Conservation (phyloP, 2,329 filamentous ascomycete genomes). For the Akanthomyces dipterigenus region DNA sequence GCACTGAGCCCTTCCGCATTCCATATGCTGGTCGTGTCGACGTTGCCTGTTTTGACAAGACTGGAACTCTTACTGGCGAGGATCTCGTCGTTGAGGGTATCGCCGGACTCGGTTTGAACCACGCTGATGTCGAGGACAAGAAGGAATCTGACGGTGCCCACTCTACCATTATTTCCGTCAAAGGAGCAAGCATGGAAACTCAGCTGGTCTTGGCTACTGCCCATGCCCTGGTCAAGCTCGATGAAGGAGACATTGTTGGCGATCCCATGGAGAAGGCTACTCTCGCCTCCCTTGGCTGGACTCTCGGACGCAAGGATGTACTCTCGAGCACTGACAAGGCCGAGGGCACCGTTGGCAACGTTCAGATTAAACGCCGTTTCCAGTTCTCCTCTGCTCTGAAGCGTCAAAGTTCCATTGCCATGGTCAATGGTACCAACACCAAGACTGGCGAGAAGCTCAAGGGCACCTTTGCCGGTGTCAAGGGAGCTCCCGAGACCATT, state of each 20-base stretch:
- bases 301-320: constrained; percentile 80
- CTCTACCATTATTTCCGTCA: constrained; percentile 66
- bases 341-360: constrained; percentile 51
- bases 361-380: constrained; percentile 94
- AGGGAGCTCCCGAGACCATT: constrained; percentile 96
- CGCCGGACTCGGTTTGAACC: constrained; percentile 73
- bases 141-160: constrained; percentile 76
- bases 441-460: constrained; percentile 69
- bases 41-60: constrained; percentile 97
- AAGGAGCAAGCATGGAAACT: constrained; percentile 68
- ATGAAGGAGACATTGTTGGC: constrained; percentile 94
- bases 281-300: constrained; percentile 82
- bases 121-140: constrained; percentile 55
- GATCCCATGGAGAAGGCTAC: constrained; percentile 99
- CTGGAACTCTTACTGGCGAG: constrained; percentile 91
- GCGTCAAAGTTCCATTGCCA: constrained; percentile 89
- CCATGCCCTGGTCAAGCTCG: constrained; percentile 90
- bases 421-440: constrained; percentile 64
- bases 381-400: constrained; percentile 97
- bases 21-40: constrained; percentile 94
- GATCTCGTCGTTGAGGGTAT: constrained; percentile 96
- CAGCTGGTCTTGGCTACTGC: constrained; percentile 91
- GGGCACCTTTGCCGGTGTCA: constrained; percentile 89
- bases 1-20: constrained; percentile 97
- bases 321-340: constrained; percentile 54